Conservation (phyloP, 2,329 filamentous ascomycete genomes). For the Alternaria sp. region DNA sequence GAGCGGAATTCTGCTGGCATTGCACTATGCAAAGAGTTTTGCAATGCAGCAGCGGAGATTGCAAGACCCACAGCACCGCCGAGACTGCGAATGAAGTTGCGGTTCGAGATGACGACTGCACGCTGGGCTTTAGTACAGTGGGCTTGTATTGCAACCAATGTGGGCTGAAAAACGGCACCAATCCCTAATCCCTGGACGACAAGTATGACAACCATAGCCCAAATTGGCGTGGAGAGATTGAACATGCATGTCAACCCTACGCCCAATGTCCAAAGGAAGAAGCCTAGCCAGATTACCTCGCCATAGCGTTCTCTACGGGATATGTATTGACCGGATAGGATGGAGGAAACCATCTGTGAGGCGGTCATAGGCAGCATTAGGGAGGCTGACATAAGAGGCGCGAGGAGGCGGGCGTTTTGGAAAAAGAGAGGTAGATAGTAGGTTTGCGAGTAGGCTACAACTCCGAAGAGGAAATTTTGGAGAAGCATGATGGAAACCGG, state of each 20-base stretch:
- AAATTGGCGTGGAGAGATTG: constrained; percentile 50
- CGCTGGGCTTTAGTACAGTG: constrained; percentile 59
- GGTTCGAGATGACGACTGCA: constrained; percentile 67
- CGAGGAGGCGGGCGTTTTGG: constrained; percentile 61
- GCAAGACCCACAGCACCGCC: constrained; percentile 66
- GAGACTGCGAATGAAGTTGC: constrained; percentile 67
- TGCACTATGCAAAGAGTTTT: constrained; percentile 20
- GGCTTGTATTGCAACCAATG: constrained; percentile 56
- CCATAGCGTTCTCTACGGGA: constrained; percentile 63
- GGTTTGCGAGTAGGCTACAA: constrained; percentile 64
- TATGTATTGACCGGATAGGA: constrained; percentile 64
- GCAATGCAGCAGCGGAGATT: constrained; percentile 41
- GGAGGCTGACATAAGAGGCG: constrained; percentile 58
- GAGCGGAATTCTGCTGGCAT: constrained; percentile 22
- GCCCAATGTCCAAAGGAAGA: constrained; percentile 59
- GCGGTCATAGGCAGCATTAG: constrained; percentile 53
- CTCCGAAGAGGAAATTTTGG: constrained; percentile 67
- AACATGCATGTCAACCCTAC: constrained; percentile 62
- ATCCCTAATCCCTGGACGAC: constrained; percentile 56
- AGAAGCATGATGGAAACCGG: constrained; percentile 62
- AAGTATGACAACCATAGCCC: constrained; percentile 59
- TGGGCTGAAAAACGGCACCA: constrained; percentile 60
- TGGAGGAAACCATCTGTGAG: constrained; percentile 48
- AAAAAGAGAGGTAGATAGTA: constrained; percentile 70
- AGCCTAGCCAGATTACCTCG: constrained; percentile 51